Evolutionary conservation across 192 early-diverging fungal genomes (phyloP).

Genomic region (Dimargaris cristalligena): DNA sequence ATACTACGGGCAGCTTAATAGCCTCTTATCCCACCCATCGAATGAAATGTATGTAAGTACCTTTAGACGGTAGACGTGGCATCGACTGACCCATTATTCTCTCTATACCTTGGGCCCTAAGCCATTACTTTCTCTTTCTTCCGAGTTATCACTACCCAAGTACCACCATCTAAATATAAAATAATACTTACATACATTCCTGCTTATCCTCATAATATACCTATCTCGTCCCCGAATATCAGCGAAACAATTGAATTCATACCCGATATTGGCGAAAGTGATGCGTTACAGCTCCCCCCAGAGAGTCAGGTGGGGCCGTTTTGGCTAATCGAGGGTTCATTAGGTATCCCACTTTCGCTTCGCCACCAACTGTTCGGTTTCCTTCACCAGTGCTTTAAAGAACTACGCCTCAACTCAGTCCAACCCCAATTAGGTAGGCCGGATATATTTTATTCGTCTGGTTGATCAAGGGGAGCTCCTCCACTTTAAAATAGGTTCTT

Average conservation of each 20-base stretch:
- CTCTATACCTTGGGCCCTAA: background rate
- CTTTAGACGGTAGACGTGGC: background rate
- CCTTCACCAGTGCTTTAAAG: background rate
- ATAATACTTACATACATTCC: background rate
- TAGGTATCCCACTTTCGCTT: background rate
- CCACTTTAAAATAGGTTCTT: no score
- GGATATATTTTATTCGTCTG: background rate
- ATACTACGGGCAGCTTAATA: background rate
- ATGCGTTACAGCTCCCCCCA: background rate
- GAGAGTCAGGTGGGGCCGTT: background rate
- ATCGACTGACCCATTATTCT: background rate
- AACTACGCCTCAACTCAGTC: background rate
- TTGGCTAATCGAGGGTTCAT: background rate
- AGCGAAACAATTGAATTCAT: background rate
- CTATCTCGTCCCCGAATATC: background rate
- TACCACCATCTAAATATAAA: background rate
- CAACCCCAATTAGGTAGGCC: background rate
- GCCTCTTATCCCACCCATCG: background rate
- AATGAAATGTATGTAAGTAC: background rate
- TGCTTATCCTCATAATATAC: background rate
- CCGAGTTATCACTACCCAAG: background rate
- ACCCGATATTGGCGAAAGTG: background rate
- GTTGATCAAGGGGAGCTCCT: no score
- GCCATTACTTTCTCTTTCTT: background rate
- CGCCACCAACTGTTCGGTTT: background rate